Percentiles rank a stretch among this genome's conserved stretches.
These are phyloP conservation scores for Lactarius quietus DNA, from an alignment of 768 basidiomycete genomes.

Conservation along the genomic window DNA sequence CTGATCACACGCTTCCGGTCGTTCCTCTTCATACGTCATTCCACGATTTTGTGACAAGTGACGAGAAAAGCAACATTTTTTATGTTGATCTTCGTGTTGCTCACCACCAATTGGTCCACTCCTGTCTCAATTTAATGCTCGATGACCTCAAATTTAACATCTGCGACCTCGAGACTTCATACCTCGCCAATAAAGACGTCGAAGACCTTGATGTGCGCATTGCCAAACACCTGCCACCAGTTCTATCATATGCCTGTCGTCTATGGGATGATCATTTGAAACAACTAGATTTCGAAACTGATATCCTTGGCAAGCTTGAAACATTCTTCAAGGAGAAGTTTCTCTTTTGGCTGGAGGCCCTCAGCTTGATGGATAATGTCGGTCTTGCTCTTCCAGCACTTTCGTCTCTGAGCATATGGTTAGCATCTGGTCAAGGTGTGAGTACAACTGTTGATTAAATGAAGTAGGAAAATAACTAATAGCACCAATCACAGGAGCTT, in stretches of 20 bases:
- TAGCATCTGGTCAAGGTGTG: neutral
- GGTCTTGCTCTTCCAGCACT: neutral
- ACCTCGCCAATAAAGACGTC: neutral
- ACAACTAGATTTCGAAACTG: neutral
- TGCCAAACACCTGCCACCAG: neutral
- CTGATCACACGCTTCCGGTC: neutral
- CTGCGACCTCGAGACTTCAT: slow-evolving; percentile 1
- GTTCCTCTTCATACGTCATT: neutral
- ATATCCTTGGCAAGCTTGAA: neutral
- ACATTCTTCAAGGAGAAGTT: neutral
- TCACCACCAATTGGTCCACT: neutral
- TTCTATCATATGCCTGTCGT: slow-evolving; percentile 1
- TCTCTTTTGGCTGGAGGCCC: neutral
- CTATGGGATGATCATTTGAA: slow-evolving; percentile 1
- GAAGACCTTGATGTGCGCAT: neutral
- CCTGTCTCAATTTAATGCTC: neutral
- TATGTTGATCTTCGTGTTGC: neutral
- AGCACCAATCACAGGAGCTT: neutral
- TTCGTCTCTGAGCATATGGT: neutral
- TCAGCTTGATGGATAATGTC: neutral
- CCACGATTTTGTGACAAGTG: neutral
- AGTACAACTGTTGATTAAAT: neutral
- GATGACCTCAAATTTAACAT: neutral
- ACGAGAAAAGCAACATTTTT: neutral
- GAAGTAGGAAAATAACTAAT: neutral